Conservation (phyloP, 1,139 yeast genomes). For the Hansenula lynferdii region DNA sequence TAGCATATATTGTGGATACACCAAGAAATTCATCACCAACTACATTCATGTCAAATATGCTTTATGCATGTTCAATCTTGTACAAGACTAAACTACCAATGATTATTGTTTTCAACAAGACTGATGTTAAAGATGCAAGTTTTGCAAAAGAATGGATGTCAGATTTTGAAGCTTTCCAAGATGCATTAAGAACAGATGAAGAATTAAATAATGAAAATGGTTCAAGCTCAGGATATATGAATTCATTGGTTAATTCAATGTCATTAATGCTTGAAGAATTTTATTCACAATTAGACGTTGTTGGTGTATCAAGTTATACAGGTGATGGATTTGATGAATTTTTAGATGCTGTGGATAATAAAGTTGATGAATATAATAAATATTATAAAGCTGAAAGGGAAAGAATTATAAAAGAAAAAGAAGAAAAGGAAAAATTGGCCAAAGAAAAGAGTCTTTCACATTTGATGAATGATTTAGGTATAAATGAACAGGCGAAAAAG, state of each 20-base stretch:
- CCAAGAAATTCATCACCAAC: constrained; percentile 94
- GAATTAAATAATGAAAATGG: constrained; percentile 65
- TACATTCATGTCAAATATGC: constrained; percentile 97
- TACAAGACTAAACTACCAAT: constrained; percentile 96
- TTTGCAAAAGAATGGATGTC: constrained; percentile 98
- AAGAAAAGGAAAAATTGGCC: constrained; percentile 65
- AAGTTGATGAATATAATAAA: constrained; percentile 82
- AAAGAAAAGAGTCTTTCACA: constrained; percentile 68
- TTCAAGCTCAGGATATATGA: constrained; percentile 88
- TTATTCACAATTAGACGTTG: constrained; percentile 88
- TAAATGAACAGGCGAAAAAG: constrained; percentile 35
- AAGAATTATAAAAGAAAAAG: constrained; percentile 69
- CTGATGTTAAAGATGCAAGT: constrained; percentile 78
- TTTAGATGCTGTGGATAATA: constrained; percentile 72
- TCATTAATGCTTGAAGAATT: constrained; percentile 95
- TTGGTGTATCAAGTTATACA: constrained; percentile 85
- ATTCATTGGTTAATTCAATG: constrained; percentile 90
- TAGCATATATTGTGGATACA: constrained; percentile 95
- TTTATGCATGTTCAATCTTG: constrained; percentile 93
- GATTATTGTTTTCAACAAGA: constrained; percentile 95
- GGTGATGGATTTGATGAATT: constrained; percentile 95
- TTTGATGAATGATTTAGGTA: constrained; percentile 80
- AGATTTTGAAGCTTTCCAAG: constrained; percentile 90
- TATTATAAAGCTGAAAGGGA: constrained; percentile 87
- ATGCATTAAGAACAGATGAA: constrained; percentile 59